These are phyloP conservation scores for Penicillium capsulatum DNA, from an alignment of 2,329 filamentous ascomycete species.

Conservation along the genomic window DNA sequence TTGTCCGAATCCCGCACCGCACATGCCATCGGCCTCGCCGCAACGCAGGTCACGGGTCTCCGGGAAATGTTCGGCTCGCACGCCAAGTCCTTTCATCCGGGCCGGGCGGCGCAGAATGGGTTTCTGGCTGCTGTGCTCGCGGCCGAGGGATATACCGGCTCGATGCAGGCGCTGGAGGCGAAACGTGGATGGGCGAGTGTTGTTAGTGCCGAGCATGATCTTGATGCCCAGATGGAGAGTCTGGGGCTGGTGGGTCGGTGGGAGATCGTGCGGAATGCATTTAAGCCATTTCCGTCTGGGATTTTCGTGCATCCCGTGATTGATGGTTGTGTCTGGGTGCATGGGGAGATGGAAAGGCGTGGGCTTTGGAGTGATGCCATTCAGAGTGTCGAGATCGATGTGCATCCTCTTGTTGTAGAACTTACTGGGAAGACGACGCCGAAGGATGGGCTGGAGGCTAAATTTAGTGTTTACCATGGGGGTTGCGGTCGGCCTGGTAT, in stretches of 20 bases:
- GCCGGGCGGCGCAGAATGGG: conserved; percentile 52
- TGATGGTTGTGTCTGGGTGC: conserved; percentile 49
- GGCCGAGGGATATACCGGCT: conserved; percentile 49
- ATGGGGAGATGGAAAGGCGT: conserved; percentile 35
- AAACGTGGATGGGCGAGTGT: conserved; percentile 54
- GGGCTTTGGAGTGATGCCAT: conserved; percentile 28
- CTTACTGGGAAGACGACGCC: conserved; percentile 51
- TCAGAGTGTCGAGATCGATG: conserved; percentile 42
- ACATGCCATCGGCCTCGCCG: conserved; percentile 52
- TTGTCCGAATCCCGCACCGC: too few relatives aligned
- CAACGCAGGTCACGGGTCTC: conserved; percentile 52
- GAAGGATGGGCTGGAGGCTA: conserved; percentile 49
- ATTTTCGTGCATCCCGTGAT: conserved; percentile 56
- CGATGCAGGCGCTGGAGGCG: conserved; percentile 47
- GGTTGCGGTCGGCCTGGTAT: conserved; percentile 50
- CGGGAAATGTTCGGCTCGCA: conserved; percentile 56
- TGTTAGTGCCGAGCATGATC: conserved; percentile 43
- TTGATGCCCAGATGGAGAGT: conserved; percentile 38
- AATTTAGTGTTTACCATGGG: conserved; percentile 55
- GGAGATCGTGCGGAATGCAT: conserved; percentile 53
- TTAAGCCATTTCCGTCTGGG: conserved; percentile 56
- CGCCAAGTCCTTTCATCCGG: conserved; percentile 54
- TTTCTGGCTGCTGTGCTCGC: conserved; percentile 48
- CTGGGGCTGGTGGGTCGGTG: conserved; percentile 36
- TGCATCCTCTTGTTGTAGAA: conserved; percentile 52